Conservation (phyloP, 2,329 filamentous ascomycete genomes). For the Colletotrichum karsti region DNA sequence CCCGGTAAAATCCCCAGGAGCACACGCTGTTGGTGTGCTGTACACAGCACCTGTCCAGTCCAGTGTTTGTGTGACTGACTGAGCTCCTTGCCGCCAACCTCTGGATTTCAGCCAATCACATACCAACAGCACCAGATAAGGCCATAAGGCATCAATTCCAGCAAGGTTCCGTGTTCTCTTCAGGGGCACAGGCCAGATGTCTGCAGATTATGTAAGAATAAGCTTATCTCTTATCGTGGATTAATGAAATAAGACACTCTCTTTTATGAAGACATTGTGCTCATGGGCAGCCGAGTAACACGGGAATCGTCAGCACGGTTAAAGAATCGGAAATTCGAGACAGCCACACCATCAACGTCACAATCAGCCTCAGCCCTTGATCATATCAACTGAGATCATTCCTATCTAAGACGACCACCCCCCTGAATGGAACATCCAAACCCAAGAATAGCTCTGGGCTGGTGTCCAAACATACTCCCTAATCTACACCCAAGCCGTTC, state of each 20-base stretch:
- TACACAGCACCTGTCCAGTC: background rate
- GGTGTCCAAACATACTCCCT: constrained; percentile 9
- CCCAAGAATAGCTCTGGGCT: constrained; percentile 11
- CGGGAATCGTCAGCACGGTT: no score
- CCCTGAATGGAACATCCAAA: constrained; percentile 3
- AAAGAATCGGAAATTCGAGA: no score
- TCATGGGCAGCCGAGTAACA: no score
- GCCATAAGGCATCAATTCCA: constrained; percentile 21
- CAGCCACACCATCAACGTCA: background rate
- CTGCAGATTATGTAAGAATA: constrained; percentile 4
- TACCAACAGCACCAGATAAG: background rate
- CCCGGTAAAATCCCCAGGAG: background rate
- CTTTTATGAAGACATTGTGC: background rate
- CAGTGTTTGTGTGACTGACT: background rate
- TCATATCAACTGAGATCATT: background rate
- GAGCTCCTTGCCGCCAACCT: constrained; percentile 20
- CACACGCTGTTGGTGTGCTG: background rate
- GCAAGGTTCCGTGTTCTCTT: constrained; percentile 1
- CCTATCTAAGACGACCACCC: background rate
- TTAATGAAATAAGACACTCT: background rate
- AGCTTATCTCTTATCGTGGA: background rate
- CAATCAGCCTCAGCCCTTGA: background rate
- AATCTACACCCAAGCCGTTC: constrained; percentile 3
- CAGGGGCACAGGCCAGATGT: constrained; percentile 23
- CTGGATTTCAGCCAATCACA: constrained; percentile 17